Evolutionary conservation across 495 filamentous ascomycete genomes (phyloP), one percentile per base, ranked within the genome.

Genomic region (Hypoxylon subgilvum): DNA sequence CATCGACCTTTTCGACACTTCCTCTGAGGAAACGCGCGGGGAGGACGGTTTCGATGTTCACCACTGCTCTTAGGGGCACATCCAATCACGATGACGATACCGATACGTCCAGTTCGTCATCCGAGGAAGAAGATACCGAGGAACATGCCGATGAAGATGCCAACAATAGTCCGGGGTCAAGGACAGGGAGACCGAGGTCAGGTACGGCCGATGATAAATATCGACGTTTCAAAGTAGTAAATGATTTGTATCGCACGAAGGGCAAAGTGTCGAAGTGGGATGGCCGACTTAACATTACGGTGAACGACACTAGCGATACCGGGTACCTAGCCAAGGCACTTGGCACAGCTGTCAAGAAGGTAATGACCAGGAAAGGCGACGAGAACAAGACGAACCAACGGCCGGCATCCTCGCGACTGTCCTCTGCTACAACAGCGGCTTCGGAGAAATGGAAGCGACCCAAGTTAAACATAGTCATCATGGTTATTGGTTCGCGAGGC

Each of bases 401-500:
- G 19, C 65, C 25, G 40, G 52, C 25, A 16, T 55, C 25, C 38
- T 76, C 49, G 38, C 57, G 49, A 52, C 41, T 57, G 38, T 69
- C 36, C 19, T 59, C 64, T 7, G 34, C 66, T 22, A 47, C 61
- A 22, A 52, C 62, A 32, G 35, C 52, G 23, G 21, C 45, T 9
- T 21, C 49, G 6, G 35, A 68, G 34, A 21, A 55, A 34, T 19
- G 47, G 36, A 58, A 51, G 8, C 67, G 69, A 5, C 83, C 86
- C 4, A 78, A 65, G 22, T 66, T 92, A 16, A 91, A 90, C 65
- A 85, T 92, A 12, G 88, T 91, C 0, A 82, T 92, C 18, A 90
- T 90, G 78, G 88, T 92, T 4, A 88, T 92, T 48, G 88, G 88
- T 0, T 88, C 84, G 5, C 65, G 88, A 41, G 88, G 88, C 6